These are phyloP conservation scores for Penicillium angulare DNA, from an alignment of 495 filamentous ascomycete species.

Conservation along the genomic window DNA sequence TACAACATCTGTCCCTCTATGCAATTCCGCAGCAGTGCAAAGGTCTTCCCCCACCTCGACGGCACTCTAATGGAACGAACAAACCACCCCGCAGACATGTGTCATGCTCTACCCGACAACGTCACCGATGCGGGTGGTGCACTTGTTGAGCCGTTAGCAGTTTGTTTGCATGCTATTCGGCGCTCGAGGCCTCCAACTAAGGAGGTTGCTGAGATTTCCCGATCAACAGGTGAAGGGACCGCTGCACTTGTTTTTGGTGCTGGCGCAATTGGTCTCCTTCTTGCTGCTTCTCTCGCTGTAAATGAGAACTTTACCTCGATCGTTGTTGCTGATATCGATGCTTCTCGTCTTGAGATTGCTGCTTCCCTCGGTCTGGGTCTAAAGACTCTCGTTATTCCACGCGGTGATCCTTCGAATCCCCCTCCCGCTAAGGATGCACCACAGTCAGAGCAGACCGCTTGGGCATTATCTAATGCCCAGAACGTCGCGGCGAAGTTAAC, in stretches of 20 bases:
- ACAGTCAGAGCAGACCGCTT: slow-evolving; percentile 40
- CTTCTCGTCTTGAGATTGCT: slow-evolving; percentile 68
- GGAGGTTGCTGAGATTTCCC: slow-evolving; percentile 25
- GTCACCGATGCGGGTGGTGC: slow-evolving; percentile 70
- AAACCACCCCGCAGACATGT: slow-evolving; percentile 64
- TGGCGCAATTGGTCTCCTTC: slow-evolving; percentile 75
- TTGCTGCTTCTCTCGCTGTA: slow-evolving; percentile 58
- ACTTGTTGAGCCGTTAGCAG: slow-evolving; percentile 73
- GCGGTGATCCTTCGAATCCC: slow-evolving; percentile 30
- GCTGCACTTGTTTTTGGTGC: slow-evolving; percentile 77
- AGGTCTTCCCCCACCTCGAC: slow-evolving; percentile 74
- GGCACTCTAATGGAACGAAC: slow-evolving; percentile 79
- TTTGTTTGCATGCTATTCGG: slow-evolving; percentile 72
- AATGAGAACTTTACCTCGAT: slow-evolving; percentile 69
- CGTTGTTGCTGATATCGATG: slow-evolving; percentile 78
- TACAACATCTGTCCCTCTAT: slow-evolving; percentile 87
- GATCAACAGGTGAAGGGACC: slow-evolving; percentile 27
- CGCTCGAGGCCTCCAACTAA: slow-evolving; percentile 54
- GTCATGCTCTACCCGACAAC: slow-evolving; percentile 56
- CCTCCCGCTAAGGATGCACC: slow-evolving; percentile 38
- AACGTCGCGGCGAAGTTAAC: slow-evolving; percentile 42
- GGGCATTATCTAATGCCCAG: slow-evolving; percentile 39
- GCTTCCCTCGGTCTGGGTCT: slow-evolving; percentile 67
- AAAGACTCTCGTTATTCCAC: slow-evolving; percentile 58
- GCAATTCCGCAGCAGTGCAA: slow-evolving; percentile 76